Percentiles rank a stretch among this genome's conserved stretches.
These are phyloP conservation scores for Furcasterigmium sp. DNA, from an alignment of 2,329 filamentous ascomycete species.

Conservation along the genomic window DNA sequence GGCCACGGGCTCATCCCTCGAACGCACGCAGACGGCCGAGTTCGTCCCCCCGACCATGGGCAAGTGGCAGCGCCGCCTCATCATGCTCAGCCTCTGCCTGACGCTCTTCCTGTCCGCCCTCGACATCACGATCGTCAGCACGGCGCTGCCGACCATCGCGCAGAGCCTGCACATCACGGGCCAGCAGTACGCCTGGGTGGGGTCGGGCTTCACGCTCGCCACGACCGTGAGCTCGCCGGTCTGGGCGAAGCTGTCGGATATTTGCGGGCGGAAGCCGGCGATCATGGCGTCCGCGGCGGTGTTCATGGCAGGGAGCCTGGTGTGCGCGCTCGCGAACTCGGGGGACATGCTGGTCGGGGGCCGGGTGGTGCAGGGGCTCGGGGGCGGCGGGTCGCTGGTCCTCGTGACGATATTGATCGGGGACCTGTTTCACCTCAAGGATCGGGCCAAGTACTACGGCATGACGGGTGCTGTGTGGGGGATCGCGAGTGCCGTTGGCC, in stretches of 20 bases:
- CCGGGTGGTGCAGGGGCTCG: slow-evolving; percentile 26
- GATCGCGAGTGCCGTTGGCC: slow-evolving; percentile 47
- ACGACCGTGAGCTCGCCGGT: slow-evolving; percentile 60
- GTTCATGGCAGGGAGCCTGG: slow-evolving; percentile 30
- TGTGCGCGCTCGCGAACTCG: slow-evolving; percentile 24
- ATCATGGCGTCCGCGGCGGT: slow-evolving; percentile 24
- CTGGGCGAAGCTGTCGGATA: slow-evolving; percentile 52
- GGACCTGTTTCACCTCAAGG: slow-evolving; percentile 27
- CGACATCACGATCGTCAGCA: slow-evolving; percentile 20
- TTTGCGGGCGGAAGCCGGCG: slow-evolving; percentile 33
- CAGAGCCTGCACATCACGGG: slow-evolving; percentile 13
- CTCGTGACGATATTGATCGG: slow-evolving; percentile 29
- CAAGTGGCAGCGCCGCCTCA: not conserved
- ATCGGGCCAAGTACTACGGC: slow-evolving; percentile 40
- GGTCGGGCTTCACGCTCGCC: slow-evolving; percentile 17
- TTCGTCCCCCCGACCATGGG: not conserved
- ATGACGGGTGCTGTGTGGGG: slow-evolving; percentile 54
- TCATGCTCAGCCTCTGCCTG: not conserved
- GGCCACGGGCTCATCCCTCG: no score
- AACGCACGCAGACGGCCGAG: no score
- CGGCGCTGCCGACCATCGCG: slow-evolving; percentile 20
- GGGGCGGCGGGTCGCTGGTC: slow-evolving; percentile 28
- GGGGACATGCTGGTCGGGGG: slow-evolving; percentile 29
- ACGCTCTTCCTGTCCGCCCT: slow-evolving; percentile 7
- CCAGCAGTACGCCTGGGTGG: slow-evolving; percentile 21